These are phyloP conservation scores for Amanita rimosa DNA, from an alignment of 768 basidiomycete genomes.

Conservation along the genomic window DNA sequence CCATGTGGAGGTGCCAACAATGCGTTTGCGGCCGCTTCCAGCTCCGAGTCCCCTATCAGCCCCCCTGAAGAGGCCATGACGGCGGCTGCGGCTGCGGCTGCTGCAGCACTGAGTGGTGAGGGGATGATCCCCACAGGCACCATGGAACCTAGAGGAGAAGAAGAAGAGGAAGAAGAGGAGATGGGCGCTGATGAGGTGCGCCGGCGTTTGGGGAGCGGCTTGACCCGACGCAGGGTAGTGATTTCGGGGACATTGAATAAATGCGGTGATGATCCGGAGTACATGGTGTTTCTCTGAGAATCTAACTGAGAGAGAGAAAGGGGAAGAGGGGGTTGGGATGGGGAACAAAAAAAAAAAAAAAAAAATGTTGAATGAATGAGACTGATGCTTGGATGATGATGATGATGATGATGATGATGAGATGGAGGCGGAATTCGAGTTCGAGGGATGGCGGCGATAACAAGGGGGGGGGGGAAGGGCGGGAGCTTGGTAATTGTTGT, in stretches of 20 bases:
- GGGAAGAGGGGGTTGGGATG: no score
- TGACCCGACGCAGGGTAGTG: slow-evolving; percentile 51
- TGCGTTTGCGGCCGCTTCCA: slow-evolving; percentile 5
- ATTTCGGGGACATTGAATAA: slow-evolving; percentile 58
- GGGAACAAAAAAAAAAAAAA: no score
- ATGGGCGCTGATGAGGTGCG: slow-evolving; percentile 23
- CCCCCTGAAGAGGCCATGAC: slow-evolving; percentile 3
- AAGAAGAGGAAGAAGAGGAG: no score
- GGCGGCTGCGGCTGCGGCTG: slow-evolving; percentile 2
- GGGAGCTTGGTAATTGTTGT: no score
- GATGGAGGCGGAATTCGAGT: no score
- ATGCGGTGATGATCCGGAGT: slow-evolving; percentile 36
- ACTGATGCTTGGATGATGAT: no score
- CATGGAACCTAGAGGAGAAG: not conserved
- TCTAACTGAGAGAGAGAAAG: not conserved
- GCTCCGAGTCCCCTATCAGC: slow-evolving; percentile 2
- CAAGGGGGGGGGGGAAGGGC: no score
- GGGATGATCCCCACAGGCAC: slow-evolving; percentile 6
- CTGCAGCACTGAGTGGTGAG: slow-evolving; percentile 4
- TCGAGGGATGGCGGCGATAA: no score
- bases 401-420: no score
- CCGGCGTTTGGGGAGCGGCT: slow-evolving; percentile 70
- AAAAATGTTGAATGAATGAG: no score
- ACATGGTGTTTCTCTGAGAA: slow-evolving; percentile 22
- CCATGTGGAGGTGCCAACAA: not conserved